Evolutionary conservation across 345 rosid genomes (phyloP), one percentile per base, ranked within the genome.

Genomic region (Citrus inodora): DNA sequence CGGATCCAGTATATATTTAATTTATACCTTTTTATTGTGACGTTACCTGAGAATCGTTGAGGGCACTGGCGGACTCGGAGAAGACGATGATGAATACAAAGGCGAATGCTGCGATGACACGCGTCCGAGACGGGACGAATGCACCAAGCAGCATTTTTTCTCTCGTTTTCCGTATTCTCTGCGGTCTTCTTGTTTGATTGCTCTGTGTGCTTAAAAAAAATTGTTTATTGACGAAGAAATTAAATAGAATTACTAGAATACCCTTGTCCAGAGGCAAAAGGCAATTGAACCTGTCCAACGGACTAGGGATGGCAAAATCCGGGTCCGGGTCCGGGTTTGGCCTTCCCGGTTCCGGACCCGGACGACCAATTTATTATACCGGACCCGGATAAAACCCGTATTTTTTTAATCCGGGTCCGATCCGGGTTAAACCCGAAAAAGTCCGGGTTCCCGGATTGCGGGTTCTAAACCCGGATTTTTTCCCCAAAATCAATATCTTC

Each of bases 1-100:
- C 14, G 10, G 28, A 64, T 33, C 71, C 24, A 28, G 67, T 13
- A 30, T 8, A 30, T 66, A 37, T 21, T 13, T 4, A 25, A 63
- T 40, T 65, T 25, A 14, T 3, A 55, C 7, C 58, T 53, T 17
- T 53, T 53, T 53, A 53, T 17, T 17, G 42, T 53, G 71, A 13
- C 28, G 75, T 78, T n/a, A 86, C 92, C 90, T 79, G 87, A 59
- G 87, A 84, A 79, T 81, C 81, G 40, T 85, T 81, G 84, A 66
- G 65, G 82, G 84, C 71, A 73, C 67, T 68, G 84, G 84, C 74
- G 75, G 83, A 84, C 35, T 78, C 81, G 33, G 78, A 79, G 69
- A 80, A 53, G 78, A 68, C 76, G 71, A 68, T 9, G 67, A 87
- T 27, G 88, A 86, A 79, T 78, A 81, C 17, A 65, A 77, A 42